These are phyloP conservation scores for Colletotrichum siamense DNA, from an alignment of 2,329 filamentous ascomycete species.

Conservation along the genomic window DNA sequence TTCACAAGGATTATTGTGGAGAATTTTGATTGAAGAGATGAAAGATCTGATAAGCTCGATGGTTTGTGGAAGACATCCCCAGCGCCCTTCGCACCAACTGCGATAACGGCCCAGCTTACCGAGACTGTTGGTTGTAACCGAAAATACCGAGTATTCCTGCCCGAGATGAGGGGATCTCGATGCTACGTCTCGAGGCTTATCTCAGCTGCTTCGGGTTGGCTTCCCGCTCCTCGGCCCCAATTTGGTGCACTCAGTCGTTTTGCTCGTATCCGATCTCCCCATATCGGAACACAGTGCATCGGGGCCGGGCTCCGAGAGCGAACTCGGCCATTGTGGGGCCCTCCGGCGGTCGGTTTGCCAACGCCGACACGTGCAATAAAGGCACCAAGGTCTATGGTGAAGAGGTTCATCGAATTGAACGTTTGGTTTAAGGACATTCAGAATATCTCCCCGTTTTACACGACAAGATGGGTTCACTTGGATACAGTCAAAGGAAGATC, in stretches of 20 bases:
- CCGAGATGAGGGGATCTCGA: not conserved
- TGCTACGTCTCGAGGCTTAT: not conserved
- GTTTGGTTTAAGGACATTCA: accelerated
- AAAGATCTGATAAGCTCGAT: not conserved
- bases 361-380: not conserved
- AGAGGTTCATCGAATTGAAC: not conserved
- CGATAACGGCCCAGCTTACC: not conserved
- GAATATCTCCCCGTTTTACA: accelerated
- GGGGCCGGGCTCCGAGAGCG: not conserved
- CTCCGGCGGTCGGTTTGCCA: not conserved
- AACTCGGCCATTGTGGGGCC: not conserved
- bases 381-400: not conserved
- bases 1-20: not conserved
- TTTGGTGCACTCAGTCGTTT: not conserved
- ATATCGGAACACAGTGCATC: not conserved
- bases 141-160: not conserved
- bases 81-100: not conserved
- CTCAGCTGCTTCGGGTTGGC: not conserved
- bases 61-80: not conserved
- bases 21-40: not conserved
- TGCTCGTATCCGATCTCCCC: not conserved
- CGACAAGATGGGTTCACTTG: not conserved
- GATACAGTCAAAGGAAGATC: not conserved
- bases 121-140: not conserved
- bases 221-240: not conserved